These are phyloP conservation scores for Rachicladosporium sp. DNA, from an alignment of 2,329 filamentous ascomycete species.

Conservation along the genomic window DNA sequence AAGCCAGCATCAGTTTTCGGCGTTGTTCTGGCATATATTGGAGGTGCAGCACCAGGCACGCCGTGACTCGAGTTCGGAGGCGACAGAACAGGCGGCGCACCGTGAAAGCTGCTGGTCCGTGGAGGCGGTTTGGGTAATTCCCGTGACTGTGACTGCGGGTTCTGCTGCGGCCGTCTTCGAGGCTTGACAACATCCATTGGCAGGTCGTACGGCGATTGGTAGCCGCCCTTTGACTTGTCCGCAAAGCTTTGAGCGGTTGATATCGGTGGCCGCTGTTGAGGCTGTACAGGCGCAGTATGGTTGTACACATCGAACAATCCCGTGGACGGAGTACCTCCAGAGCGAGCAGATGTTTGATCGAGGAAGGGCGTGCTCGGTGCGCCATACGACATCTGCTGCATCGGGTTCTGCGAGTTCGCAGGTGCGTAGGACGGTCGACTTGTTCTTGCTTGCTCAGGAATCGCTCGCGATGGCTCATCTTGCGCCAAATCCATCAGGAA, in stretches of 20 bases:
- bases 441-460: neutral
- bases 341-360: constrained; percentile 14
- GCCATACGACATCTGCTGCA: constrained; percentile 5
- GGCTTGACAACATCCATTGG: constrained; percentile 74
- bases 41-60: constrained; percentile 8
- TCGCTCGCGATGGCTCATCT: constrained; percentile 2
- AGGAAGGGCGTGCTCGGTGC: constrained; percentile 10
- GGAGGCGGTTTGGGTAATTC: constrained; percentile 36
- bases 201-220: constrained; percentile 87
- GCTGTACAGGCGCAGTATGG: constrained; percentile 6
- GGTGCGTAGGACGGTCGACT: constrained; percentile 1
- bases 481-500: constrained; percentile 11
- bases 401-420: constrained; percentile 1
- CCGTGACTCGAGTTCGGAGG: constrained; percentile 30
- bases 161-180: constrained; percentile 43
- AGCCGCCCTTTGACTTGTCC: constrained; percentile 81
- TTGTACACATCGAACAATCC: constrained; percentile 22
- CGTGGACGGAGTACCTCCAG: constrained; percentile 21
- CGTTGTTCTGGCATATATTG: constrained; percentile 11
- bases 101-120: constrained; percentile 48
- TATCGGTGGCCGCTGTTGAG: constrained; percentile 31
- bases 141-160: constrained; percentile 19
- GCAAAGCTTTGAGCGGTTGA: constrained; percentile 62
- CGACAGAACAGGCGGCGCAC: constrained; percentile 13
- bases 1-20: constrained; percentile 28